Percentiles rank a stretch among this genome's conserved stretches.
Evolutionary conservation across 208 protist genomes (phyloP).

Genomic region (Strigomonas culicis): DNA sequence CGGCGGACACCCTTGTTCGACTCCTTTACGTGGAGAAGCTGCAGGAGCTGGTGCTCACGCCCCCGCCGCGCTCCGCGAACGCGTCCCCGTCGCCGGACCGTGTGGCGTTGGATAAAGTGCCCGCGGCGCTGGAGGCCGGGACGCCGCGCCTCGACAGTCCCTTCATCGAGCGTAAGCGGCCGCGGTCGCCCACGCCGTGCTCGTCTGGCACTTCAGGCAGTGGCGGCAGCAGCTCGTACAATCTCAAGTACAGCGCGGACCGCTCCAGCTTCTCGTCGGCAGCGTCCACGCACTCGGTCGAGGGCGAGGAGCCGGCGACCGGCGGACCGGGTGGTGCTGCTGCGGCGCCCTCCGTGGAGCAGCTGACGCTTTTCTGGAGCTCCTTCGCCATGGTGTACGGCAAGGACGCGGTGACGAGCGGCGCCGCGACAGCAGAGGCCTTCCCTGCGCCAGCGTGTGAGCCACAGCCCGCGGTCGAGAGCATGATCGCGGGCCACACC

Average conservation of each 20-base stretch:
- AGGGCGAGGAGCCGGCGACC: constrained; percentile 19
- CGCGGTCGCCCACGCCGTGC: constrained; percentile 41
- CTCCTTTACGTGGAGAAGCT: no score
- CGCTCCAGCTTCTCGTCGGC: constrained; percentile 23
- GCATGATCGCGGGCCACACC: constrained; percentile 28
- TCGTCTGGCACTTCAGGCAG: constrained; percentile 58
- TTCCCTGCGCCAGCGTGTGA: constrained; percentile 47
- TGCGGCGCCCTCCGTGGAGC: constrained; percentile 47
- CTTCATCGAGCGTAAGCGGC: no score
- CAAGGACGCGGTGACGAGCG: constrained; percentile 42
- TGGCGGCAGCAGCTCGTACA: constrained; percentile 34
- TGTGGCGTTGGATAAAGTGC: no score
- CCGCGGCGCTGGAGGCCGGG: no score
- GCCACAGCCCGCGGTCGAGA: constrained; percentile 43
- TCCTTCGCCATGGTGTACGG: constrained; percentile 79
- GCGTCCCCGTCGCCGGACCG: no score
- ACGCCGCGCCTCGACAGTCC: no score
- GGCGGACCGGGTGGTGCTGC: constrained; percentile 61
- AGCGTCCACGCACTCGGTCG: not conserved
- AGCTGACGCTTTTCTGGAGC: constrained; percentile 52
- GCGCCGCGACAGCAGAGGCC: constrained; percentile 27
- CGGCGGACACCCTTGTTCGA: no score
- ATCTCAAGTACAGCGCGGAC: constrained; percentile 20
- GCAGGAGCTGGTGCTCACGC: no score
- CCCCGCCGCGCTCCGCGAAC: no score